Conservation (phyloP, 2,329 filamentous ascomycete species). For the Trichoderma citrinoviride region DNA sequence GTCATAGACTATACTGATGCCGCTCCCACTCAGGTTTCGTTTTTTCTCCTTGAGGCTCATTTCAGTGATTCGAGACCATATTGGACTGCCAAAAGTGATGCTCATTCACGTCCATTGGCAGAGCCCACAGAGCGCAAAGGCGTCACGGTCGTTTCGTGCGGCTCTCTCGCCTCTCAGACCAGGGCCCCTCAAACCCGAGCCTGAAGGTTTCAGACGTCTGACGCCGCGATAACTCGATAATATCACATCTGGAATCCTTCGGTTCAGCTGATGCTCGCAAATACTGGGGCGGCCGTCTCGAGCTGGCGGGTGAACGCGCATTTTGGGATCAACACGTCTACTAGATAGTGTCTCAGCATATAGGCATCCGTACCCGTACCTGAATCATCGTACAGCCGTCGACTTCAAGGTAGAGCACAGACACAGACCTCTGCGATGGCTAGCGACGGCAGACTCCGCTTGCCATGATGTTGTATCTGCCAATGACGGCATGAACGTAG, state of each 20-base stretch:
- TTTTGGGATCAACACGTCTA: too few relatives aligned
- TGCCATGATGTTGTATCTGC: not conserved
- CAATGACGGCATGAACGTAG: too few relatives aligned
- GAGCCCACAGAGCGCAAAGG: not conserved
- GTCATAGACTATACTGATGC: not conserved
- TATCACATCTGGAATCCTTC: not conserved
- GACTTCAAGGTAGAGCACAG: not conserved
- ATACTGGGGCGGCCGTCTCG: not conserved
- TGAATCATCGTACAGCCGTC: not conserved
- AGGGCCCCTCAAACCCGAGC: not conserved
- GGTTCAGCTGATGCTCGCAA: not conserved
- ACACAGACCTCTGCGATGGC: not conserved
- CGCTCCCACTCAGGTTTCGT: not conserved
- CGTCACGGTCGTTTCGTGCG: not conserved
- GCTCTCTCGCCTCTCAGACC: slow-evolving; percentile 5
- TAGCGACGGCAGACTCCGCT: not conserved
- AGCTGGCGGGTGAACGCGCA: not conserved
- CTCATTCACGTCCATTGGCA: not conserved
- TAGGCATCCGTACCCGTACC: too few relatives aligned
- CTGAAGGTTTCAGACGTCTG: not conserved
- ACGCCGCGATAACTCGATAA: not conserved
- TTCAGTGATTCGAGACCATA: too few relatives aligned
- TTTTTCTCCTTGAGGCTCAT: not conserved
- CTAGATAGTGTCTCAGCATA: too few relatives aligned
- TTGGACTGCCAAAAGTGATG: not conserved